These are phyloP conservation scores for Boletus subparvulus DNA, from an alignment of 768 basidiomycete genomes.

Conservation along the genomic window DNA sequence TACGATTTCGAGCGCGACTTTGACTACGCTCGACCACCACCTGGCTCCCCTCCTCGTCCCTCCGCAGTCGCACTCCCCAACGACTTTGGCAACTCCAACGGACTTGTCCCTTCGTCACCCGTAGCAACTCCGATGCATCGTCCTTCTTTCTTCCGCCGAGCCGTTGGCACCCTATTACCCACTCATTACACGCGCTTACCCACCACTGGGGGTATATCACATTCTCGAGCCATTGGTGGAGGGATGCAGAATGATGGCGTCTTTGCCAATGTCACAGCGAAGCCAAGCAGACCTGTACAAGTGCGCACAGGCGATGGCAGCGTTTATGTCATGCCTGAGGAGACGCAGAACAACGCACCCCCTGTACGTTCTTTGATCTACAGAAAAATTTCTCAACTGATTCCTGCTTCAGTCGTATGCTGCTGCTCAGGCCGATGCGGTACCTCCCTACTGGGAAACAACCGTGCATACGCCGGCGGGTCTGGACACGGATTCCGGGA, in stretches of 20 bases:
- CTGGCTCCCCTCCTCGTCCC: slow-evolving; percentile 71
- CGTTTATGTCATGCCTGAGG: slow-evolving; percentile 71
- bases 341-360: slow-evolving; percentile 75
- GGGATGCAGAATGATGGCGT: slow-evolving; percentile 90
- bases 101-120: slow-evolving; percentile 53
- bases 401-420: slow-evolving; percentile 65
- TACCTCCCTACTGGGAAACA: slow-evolving; percentile 96
- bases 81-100: slow-evolving; percentile 73
- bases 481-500: slow-evolving; percentile 50
- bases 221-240: slow-evolving; percentile 48
- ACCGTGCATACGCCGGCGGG: slow-evolving; percentile 79
- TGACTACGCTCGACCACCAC: slow-evolving; percentile 66
- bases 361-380: slow-evolving; percentile 58
- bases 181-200: slow-evolving; percentile 60
- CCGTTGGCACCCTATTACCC: slow-evolving; percentile 59
- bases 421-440: slow-evolving; percentile 84
- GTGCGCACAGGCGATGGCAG: slow-evolving; percentile 54
- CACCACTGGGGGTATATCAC: slow-evolving; percentile 36
- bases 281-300: slow-evolving; percentile 56
- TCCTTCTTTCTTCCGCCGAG: slow-evolving; percentile 57
- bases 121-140: slow-evolving; percentile 33
- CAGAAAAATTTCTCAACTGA: not conserved
- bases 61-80: slow-evolving; percentile 61
- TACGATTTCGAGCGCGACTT: slow-evolving; percentile 78
- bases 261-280: slow-evolving; percentile 91